Evolutionary conservation across 2,329 filamentous ascomycete genomes (phyloP), one percentile per base, ranked within the genome.

Genomic region (Hypomyces rosellus): DNA sequence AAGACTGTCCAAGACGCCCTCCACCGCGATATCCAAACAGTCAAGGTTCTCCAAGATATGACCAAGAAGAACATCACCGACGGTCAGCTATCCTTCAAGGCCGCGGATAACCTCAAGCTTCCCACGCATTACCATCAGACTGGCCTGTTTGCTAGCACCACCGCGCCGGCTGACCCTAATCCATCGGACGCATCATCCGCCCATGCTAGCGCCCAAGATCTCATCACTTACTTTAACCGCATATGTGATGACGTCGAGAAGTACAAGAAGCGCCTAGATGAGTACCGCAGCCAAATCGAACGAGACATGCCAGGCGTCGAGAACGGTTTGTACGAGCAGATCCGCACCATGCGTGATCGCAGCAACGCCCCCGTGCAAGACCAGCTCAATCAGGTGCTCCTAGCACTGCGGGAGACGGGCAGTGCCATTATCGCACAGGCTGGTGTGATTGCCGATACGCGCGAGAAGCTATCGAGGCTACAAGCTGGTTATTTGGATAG

Each of bases 21-120:
- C 43, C 70, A 74, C 60, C 67, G 69, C 52, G 88, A 89, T 59
- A 80, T 80, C 11, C 72, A 80, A 36, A 78, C 82, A 33, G 76
- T 90, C 46, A 75, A 80, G 45, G 80, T 78, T 40, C 75, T 95
- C 76, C 55, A 80, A 79, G 61, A 77, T 53, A 63, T 73, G 55
- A 71, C 70, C 36, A 73, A 84, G 58, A 80, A 80, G 54, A 87
- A 89, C 63, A 81, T 80, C 20, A 77, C 82, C 36, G 84, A 90
- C 57, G 85, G 85, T 8, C 80, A 84, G 57, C 76, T 89, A 49
- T 81, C 81, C 54, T 88, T 89, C 73, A 81, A 84, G 51, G 84
- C 85, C 18, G 81, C 88, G 33, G 84, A 89, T 60, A 88, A 88
- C 61, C 74, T 90, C 48, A 84, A 85, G 58, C 74, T 91, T 14